Base-by-base conservation (phyloP, 1,284 basidiomycete genomes). In the Pisolithus thermaeus region DNA sequence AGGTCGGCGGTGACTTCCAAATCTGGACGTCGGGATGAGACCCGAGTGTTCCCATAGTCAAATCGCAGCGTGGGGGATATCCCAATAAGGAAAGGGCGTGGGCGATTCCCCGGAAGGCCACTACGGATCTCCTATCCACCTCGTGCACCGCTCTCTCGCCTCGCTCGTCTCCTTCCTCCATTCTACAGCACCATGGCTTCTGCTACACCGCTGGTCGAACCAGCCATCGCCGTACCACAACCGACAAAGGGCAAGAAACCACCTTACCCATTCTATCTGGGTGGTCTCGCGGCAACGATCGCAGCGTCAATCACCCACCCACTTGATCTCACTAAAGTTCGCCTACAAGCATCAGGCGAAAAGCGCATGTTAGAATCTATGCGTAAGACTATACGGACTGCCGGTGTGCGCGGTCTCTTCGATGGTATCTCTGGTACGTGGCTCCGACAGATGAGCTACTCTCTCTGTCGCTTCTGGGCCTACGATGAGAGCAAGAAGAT, bases 401-500 rank as follows among this genome's bases (percentile, higher is more conserved):
- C 82, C 75, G 89, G 89, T 49, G 68, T 77, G 32, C 77, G 84
- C 44, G 92, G 92, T 1, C 74, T 93, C 43, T 92, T 84, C 62
- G 92, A 92, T 61, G 92, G 92, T 20, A 89, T 95, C 53, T 78
- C 87, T 1, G 93, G 92, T 30, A 95, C 92, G 28, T 87, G 92
- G 80, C 72, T 95, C 63, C 81, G 93, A 35, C 93, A 96, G 71
- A 92, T 95, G 92, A 91, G 86, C 25, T 95, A 95, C 72, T 93
- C 90, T 43, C 75, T 95, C 66, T 93, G 90, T 64, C 81, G 92
- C 14, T 96, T 96, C 75, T 94, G 92, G 78, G 90, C 90, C 22
- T 95, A 95, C 70, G 92, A 96, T 61, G 87, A 90, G 71, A 86
- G 88, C 66, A 95, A 95, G 77, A 90, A 86, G 72, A 59, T 83